phyloP scores from a whole-genome alignment of 2,329 filamentous ascomycete species.

The Chalara sp. region DNA sequence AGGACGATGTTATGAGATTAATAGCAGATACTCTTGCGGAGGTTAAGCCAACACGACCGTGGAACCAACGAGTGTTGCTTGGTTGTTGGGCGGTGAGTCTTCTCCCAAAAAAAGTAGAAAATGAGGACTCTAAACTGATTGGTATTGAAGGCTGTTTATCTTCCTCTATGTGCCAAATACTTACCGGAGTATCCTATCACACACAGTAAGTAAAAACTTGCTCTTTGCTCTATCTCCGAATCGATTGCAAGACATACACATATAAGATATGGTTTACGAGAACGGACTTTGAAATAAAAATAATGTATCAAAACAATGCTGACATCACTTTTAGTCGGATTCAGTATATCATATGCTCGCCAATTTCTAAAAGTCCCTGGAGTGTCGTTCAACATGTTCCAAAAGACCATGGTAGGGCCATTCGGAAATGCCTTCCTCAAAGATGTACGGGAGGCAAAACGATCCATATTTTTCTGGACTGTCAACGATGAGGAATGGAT shows the following conservation, averaged over 20 bases:
- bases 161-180: slow-evolving; percentile 54
- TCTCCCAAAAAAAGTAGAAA: background rate
- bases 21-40: slow-evolving; percentile 58
- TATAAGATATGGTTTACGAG: background rate
- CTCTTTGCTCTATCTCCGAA: slow-evolving; percentile 3
- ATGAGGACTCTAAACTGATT: background rate
- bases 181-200: slow-evolving; percentile 57
- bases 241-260: background rate
- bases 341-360: slow-evolving; percentile 51
- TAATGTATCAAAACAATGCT: too few relatives aligned
- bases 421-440: slow-evolving; percentile 60
- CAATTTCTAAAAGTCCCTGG: slow-evolving; percentile 62
- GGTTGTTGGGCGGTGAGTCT: slow-evolving; percentile 70
- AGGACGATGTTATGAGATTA: slow-evolving; percentile 62
- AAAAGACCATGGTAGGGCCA: slow-evolving; percentile 60
- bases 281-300: slow-evolving; percentile 25
- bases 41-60: slow-evolving; percentile 46
- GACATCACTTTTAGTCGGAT: slow-evolving; percentile 37
- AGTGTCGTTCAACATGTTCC: slow-evolving; percentile 73
- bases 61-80: slow-evolving; percentile 68
- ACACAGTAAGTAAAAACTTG: slow-evolving; percentile 57
- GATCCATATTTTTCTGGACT: slow-evolving; percentile 75
- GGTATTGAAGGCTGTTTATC: slow-evolving; percentile 50
- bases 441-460: slow-evolving; percentile 46
- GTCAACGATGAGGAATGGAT: slow-evolving; percentile 75